A percentile compares a stretch with the other conserved stretches of the same genome.
Conservation (phyloP, 106 monocot species). For the Iris macrosiphon region DNA sequence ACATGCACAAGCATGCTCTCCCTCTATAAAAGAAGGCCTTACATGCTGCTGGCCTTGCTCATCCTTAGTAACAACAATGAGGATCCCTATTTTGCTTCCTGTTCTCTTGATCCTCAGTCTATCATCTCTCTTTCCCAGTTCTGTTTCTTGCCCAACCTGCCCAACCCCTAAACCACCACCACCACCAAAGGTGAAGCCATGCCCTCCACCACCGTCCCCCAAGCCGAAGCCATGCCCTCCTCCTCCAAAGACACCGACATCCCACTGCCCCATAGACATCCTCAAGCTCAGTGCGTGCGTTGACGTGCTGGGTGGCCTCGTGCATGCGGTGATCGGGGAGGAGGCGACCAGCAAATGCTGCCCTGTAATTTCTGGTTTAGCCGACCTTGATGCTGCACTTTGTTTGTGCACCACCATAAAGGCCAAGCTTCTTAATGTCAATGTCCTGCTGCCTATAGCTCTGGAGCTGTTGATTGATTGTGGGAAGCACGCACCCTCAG, state of each 20-base stretch:
- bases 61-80: no score
- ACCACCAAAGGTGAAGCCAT: slow-evolving; percentile 3
- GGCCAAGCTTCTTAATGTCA: slow-evolving; percentile 7
- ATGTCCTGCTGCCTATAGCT: slow-evolving; percentile 6
- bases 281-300: slow-evolving; percentile 12
- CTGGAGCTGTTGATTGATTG: slow-evolving; percentile 14
- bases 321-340: slow-evolving; percentile 1
- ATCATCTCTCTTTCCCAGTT: neutral
- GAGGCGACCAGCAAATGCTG: slow-evolving; percentile 1
- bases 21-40: no score
- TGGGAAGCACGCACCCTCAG: slow-evolving; percentile 5
- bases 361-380: neutral
- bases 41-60: no score
- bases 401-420: slow-evolving; percentile 12
- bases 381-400: slow-evolving; percentile 6
- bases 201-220: neutral
- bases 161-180: slow-evolving; percentile 1
- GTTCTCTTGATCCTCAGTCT: slow-evolving; percentile 1
- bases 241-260: neutral
- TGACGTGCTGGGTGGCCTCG: slow-evolving; percentile 2
- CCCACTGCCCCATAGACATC: slow-evolving; percentile 8
- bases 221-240: slow-evolving; percentile 1
- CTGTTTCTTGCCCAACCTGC: slow-evolving; percentile 6
- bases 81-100: no score
- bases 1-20: no score